Evolutionary conservation across 495 filamentous ascomycete genomes (phyloP).

Genomic region (Trichoderma virens): DNA sequence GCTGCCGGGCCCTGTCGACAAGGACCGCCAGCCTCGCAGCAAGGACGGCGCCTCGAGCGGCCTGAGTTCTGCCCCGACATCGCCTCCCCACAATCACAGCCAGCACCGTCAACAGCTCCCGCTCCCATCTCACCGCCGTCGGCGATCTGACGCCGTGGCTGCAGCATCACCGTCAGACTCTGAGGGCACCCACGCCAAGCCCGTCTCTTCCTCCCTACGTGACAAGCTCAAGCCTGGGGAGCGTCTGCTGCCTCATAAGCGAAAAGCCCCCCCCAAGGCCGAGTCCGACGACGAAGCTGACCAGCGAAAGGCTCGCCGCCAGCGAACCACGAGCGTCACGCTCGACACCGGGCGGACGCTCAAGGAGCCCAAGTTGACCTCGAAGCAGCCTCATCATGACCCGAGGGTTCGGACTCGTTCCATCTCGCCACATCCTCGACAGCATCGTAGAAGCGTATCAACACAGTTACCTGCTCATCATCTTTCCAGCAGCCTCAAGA

Average conservation of each 20-base stretch:
- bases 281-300: slow-evolving; percentile 45
- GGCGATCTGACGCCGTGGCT: slow-evolving; percentile 6
- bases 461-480: slow-evolving; percentile 48
- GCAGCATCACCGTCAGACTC: slow-evolving; percentile 31
- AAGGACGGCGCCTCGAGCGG: slow-evolving; percentile 42
- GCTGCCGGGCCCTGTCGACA: slow-evolving; percentile 19
- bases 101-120: slow-evolving; percentile 30
- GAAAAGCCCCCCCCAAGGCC: slow-evolving; percentile 34
- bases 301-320: slow-evolving; percentile 39
- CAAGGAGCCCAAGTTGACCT: slow-evolving; percentile 7
- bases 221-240: slow-evolving; percentile 33
- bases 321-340: slow-evolving; percentile 36
- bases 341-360: slow-evolving; percentile 25
- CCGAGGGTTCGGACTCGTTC: slow-evolving; percentile 43
- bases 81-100: slow-evolving; percentile 32
- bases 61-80: slow-evolving; percentile 47
- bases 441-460: slow-evolving; percentile 57
- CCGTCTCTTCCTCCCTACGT: slow-evolving; percentile 18
- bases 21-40: slow-evolving; percentile 32
- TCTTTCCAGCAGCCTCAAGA: slow-evolving; percentile 48
- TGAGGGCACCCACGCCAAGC: slow-evolving; percentile 28
- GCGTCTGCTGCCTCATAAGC: slow-evolving; percentile 32
- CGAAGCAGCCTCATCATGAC: slow-evolving; percentile 16
- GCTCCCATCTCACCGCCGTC: slow-evolving; percentile 17
- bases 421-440: slow-evolving; percentile 51